Conservation (phyloP, 768 basidiomycete species). For the Butyriboletus loyo region DNA sequence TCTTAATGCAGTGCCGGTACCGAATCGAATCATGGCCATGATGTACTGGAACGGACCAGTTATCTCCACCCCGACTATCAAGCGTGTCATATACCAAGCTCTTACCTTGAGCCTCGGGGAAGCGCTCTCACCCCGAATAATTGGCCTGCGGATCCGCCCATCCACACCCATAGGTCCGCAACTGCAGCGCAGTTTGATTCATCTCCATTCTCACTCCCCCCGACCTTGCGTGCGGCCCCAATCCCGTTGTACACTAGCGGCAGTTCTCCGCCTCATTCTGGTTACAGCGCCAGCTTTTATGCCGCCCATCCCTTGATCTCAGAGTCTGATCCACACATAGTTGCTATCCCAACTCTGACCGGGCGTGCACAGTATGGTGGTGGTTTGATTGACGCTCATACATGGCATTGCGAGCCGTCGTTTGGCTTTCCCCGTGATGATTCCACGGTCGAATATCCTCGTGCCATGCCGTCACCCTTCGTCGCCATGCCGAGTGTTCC, state of each 20-base stretch:
- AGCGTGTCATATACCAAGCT: background rate
- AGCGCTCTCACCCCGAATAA: background rate
- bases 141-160: background rate
- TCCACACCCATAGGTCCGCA: background rate
- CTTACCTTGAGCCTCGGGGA: background rate
- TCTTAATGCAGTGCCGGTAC: conserved; percentile 3
- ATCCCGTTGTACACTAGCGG: background rate
- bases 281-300: background rate
- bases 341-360: conserved; percentile 3
- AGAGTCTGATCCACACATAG: background rate
- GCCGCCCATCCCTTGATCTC: background rate
- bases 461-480: background rate
- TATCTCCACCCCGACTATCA: background rate
- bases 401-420: background rate
- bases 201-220: background rate
- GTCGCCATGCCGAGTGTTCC: conserved; percentile 7
- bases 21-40: background rate
- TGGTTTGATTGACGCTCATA: conserved; percentile 3
- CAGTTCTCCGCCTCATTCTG: background rate
- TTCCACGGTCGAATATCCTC: background rate
- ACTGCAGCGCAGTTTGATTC: background rate
- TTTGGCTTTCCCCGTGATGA: background rate
- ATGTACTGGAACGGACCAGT: background rate
- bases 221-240: background rate
- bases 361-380: background rate